Base-by-base conservation (phyloP, 108 stramenopile genomes). In the Nitzschia palea region DNA sequence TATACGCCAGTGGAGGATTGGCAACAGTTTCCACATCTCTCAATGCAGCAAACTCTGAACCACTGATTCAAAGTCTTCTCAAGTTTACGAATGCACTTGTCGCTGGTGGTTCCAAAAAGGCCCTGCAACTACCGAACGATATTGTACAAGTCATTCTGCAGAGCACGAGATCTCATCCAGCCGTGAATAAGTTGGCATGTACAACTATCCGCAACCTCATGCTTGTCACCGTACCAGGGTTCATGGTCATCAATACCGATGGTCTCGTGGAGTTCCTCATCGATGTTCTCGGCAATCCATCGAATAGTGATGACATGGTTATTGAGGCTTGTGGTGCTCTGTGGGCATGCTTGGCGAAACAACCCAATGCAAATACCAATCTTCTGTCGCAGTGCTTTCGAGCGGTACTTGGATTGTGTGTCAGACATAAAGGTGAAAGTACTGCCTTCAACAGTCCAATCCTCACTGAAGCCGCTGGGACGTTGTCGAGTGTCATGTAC, bases 291-390 rank as follows among this genome's bases (percentile, higher is more conserved):
- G 47, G 58, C 28, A 20, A 2, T 4, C 47, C 28, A 10, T 27
- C 28, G 6, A 56, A 27, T 54, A 4, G 17, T 17, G 48, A 56
- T 17, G 31, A 44, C 17, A 17, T 72, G 43, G 25, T 27, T 2
- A 29, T 48, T 9, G 62, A 48, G 34, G 79, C 73, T 10, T 74
- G 72, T 53, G 56, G 59, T 26, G 67, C 64, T 18, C 18, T 80
- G 9, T 80, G 79, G 79, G 56, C 78, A 14, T 61, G 55, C n/a
- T 22, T 30, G 10, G 60, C 61, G 26, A 69, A 67, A 37, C 59
- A 70, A 44, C 43, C 42, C 14, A 44, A 20, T 1, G 42, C 30
- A 37, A 43, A 44, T 47, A n/a, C 35, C 17, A 31, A 44, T 27
- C 54, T 30, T 8, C 2, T 62, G 17, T 37, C 44, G 1, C 22